Evolutionary conservation across 352 stramenopile species (phyloP).

Genomic region (Phytophthora syringae): DNA sequence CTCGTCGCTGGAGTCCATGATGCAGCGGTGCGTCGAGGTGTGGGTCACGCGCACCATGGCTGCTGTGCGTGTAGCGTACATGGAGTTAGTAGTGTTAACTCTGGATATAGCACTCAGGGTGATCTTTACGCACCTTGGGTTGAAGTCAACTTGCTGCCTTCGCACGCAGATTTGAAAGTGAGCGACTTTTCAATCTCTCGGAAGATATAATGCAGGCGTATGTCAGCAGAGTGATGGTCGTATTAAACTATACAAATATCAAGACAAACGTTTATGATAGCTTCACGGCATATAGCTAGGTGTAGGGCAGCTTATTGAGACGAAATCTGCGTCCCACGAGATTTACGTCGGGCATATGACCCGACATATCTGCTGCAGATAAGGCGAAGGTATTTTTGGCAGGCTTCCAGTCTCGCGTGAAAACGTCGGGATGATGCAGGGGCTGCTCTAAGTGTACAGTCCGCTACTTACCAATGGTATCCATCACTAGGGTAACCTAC

Average conservation of each 20-base stretch:
- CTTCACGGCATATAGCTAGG: too few species aligned
- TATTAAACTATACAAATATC: constrained; percentile 8
- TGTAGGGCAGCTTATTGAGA: too few species aligned
- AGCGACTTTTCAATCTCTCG: neutral
- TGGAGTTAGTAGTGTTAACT: too few species aligned
- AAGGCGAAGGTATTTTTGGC: too few species aligned
- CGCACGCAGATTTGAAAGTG: too few species aligned
- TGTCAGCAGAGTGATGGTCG: constrained; percentile 2
- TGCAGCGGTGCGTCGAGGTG: neutral
- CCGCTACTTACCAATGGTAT: too few species aligned
- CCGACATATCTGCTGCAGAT: too few species aligned
- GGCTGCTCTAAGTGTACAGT: constrained; percentile 22
- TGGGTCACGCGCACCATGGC: neutral
- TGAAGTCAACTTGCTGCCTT: neutral
- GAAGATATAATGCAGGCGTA: constrained; percentile 6
- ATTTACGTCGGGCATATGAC: too few species aligned
- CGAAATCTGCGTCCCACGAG: too few species aligned
- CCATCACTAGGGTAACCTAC: too few species aligned
- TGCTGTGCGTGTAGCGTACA: neutral
- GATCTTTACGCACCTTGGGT: neutral
- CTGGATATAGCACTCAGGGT: neutral
- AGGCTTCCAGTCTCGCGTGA: constrained; percentile 29
- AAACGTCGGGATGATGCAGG: constrained; percentile 31
- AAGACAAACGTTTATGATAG: too few species aligned
- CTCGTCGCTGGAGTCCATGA: constrained; percentile 1